phyloP scores from a whole-genome alignment of 352 stramenopile genomes.

The Phytophthora niederhauseri region DNA sequence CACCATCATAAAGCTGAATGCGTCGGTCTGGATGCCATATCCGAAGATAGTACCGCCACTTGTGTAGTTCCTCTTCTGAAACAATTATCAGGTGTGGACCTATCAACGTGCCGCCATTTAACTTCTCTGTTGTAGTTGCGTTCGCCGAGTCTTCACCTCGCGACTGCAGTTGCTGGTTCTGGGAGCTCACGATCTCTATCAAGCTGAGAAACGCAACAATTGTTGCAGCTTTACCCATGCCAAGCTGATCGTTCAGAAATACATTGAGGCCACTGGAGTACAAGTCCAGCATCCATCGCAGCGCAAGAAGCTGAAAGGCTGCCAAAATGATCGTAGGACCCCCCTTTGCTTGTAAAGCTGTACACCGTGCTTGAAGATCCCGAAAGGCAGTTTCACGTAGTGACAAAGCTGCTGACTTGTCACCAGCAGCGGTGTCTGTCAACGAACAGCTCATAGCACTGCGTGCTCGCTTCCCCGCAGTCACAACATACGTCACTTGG shows the following conservation, averaged over 20 bases:
- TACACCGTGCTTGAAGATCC: conserved; percentile 36
- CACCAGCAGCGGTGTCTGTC: conserved; percentile 7
- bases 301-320: conserved; percentile 74
- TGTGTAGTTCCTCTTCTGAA: conserved; percentile 75
- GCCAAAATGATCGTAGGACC: conserved; percentile 56
- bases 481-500: conserved; percentile 54
- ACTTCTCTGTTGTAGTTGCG: conserved; percentile 1
- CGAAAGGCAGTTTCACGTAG: conserved; percentile 34
- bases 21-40: conserved; percentile 55
- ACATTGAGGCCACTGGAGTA: conserved; percentile 68
- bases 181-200: conserved; percentile 44
- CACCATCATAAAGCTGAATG: conserved; percentile 66
- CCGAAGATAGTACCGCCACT: conserved; percentile 78
- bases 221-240: conserved; percentile 85
- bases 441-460: conserved; percentile 47
- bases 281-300: conserved; percentile 86
- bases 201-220: conserved; percentile 78
- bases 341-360: conserved; percentile 27
- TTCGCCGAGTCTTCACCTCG: conserved; percentile 7
- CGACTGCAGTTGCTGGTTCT: conserved; percentile 21
- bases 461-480: conserved; percentile 48
- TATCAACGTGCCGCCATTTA: conserved; percentile 1
- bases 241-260: conserved; percentile 86
- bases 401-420: conserved; percentile 20
- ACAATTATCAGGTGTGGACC: conserved; percentile 83